Evolutionary conservation across 2,329 filamentous ascomycete species (phyloP).

Genomic region (Botrytis sinoallii): DNA sequence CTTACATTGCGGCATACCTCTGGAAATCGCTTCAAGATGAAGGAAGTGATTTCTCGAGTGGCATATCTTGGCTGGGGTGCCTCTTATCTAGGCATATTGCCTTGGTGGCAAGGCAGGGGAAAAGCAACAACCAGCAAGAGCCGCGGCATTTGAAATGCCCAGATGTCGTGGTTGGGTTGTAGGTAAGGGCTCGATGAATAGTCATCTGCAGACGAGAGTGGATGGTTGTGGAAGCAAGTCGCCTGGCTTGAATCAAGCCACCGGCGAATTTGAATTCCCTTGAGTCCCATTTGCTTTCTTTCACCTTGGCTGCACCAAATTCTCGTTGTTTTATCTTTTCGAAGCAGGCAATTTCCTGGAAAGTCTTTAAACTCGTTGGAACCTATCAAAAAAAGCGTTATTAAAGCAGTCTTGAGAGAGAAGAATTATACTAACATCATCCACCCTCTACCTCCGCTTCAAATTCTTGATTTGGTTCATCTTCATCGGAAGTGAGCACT

Average conservation of each 20-base stretch:
- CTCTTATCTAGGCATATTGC: slow-evolving; percentile 11
- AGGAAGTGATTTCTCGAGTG: not conserved
- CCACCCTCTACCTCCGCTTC: not conserved
- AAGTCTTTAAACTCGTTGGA: not conserved
- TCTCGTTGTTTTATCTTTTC: not conserved
- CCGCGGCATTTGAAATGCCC: not conserved
- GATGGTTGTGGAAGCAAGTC: not conserved
- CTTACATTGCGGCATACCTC: slow-evolving; percentile 10
- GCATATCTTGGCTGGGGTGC: not conserved
- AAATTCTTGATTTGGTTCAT: not conserved
- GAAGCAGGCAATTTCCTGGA: not conserved
- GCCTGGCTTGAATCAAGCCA: not conserved
- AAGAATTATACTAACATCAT: not conserved
- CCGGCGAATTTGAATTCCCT: not conserved
- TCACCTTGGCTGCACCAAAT: not conserved
- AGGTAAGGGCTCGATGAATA: not conserved
- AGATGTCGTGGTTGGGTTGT: not conserved
- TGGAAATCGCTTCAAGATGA: slow-evolving; percentile 11
- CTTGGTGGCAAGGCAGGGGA: not conserved
- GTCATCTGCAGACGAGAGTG: not conserved
- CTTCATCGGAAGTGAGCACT: not conserved
- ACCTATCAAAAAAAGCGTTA: not conserved
- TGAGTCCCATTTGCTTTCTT: not conserved
- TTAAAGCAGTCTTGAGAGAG: not conserved
- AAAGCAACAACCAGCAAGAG: not conserved